Evolutionary conservation across 371 early-diverging fungal genomes (phyloP).

Genomic region (Caulochytrium protostelioides): DNA sequence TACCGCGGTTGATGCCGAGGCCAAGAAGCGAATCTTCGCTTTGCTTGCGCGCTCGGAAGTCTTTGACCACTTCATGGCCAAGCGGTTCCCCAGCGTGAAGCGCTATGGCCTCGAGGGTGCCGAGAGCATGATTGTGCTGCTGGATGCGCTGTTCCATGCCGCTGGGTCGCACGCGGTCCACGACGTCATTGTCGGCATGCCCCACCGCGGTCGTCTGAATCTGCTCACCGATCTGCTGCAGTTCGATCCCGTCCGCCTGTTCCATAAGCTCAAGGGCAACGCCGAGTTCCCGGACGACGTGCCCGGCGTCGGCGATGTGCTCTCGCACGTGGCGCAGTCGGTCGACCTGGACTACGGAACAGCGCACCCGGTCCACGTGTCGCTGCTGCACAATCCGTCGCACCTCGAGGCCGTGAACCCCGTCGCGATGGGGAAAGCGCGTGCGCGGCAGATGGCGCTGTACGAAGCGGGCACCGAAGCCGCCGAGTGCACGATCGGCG

Average conservation of each 20-base stretch:
- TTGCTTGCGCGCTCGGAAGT: slow-evolving; percentile 57
- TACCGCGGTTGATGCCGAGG: slow-evolving; percentile 22
- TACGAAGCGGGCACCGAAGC: slow-evolving; percentile 33
- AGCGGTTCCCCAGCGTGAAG: slow-evolving; percentile 82
- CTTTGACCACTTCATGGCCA: slow-evolving; percentile 89
- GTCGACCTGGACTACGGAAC: slow-evolving; percentile 43
- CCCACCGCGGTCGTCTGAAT: slow-evolving; percentile 90
- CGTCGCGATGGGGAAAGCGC: slow-evolving; percentile 78
- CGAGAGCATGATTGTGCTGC: slow-evolving; percentile 83
- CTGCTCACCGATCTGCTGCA: slow-evolving; percentile 61
- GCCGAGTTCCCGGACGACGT: slow-evolving; percentile 56
- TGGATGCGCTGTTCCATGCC: slow-evolving; percentile 53
- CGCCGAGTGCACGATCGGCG: slow-evolving; percentile 52
- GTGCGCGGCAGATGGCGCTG: slow-evolving; percentile 72
- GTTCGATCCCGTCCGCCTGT: slow-evolving; percentile 54
- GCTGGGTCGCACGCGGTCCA: slow-evolving; percentile 39
- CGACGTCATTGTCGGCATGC: slow-evolving; percentile 76
- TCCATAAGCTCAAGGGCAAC: slow-evolving; percentile 77
- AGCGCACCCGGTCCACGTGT: slow-evolving; percentile 39
- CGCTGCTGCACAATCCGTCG: slow-evolving; percentile 79
- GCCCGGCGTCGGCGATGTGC: slow-evolving; percentile 64
- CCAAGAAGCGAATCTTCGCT: slow-evolving; percentile 50
- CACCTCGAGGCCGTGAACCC: slow-evolving; percentile 89
- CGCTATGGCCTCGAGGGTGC: slow-evolving; percentile 90
- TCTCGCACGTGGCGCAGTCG: slow-evolving; percentile 56